These are phyloP conservation scores for Dactylonectria estremocensis DNA, from an alignment of 2,329 filamentous ascomycete genomes.

Conservation along the genomic window DNA sequence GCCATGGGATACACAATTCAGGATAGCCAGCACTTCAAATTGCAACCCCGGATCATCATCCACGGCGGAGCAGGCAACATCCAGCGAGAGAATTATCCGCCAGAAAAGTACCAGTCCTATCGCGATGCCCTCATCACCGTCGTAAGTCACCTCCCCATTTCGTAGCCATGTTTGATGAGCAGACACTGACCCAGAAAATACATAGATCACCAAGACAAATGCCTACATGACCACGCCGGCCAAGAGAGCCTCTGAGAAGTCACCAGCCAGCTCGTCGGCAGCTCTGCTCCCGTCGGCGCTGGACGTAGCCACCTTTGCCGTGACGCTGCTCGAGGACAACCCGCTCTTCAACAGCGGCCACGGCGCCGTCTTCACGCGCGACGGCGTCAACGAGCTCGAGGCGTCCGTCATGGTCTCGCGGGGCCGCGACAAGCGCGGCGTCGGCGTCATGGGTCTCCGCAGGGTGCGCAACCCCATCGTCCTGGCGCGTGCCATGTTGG, in stretches of 20 bases:
- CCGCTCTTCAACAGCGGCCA: constrained; percentile 87
- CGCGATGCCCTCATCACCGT: constrained; percentile 74
- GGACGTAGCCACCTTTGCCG: constrained; percentile 82
- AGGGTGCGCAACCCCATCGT: constrained; percentile 86
- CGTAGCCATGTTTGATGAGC: background rate
- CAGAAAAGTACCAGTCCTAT: constrained; percentile 71
- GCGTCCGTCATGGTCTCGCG: constrained; percentile 88
- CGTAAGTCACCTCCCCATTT: constrained; percentile 56
- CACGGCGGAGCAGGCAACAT: constrained; percentile 84
- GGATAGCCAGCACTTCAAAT: constrained; percentile 29
- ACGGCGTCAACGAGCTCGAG: constrained; percentile 88
- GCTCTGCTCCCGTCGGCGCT: constrained; percentile 71
- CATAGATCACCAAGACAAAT: constrained; percentile 62
- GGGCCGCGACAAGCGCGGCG: constrained; percentile 81
- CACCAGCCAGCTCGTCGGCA: background rate
- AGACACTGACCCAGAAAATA: background rate
- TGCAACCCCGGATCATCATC: constrained; percentile 75
- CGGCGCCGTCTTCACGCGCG: constrained; percentile 88
- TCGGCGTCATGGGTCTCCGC: constrained; percentile 81
- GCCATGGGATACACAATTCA: constrained; percentile 60
- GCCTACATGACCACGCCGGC: constrained; percentile 61
- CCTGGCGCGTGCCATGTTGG: constrained; percentile 79
- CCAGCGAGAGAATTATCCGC: constrained; percentile 70
- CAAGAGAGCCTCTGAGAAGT: constrained; percentile 27
- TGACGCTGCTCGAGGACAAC: constrained; percentile 82